Percentiles rank a stretch among this genome's conserved stretches.
phyloP scores from a whole-genome alignment of 805 yeast genomes.

The Ogataea nonfermentans region DNA sequence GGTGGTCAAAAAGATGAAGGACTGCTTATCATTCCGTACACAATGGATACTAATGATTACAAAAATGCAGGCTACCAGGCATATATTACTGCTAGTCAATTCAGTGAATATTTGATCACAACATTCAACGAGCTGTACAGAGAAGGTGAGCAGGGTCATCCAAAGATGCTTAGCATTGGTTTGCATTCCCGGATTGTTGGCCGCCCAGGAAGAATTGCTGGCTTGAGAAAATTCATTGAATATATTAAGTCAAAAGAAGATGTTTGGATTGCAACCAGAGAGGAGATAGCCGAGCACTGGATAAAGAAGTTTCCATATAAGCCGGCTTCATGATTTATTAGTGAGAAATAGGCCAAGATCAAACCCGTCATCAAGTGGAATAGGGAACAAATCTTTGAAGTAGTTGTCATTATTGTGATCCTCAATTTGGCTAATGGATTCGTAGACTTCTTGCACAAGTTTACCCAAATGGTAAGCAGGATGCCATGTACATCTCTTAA shows the following conservation, averaged over 20 bases:
- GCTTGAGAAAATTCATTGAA: constrained; percentile 35
- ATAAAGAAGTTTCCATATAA: constrained; percentile 13
- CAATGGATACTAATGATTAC: constrained; percentile 29
- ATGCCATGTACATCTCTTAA: constrained; percentile 16
- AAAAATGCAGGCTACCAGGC: constrained; percentile 26
- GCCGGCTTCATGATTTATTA: not conserved
- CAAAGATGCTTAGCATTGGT: constrained; percentile 38
- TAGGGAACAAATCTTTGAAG: constrained; percentile 17
- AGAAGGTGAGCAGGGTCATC: constrained; percentile 28
- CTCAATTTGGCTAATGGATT: constrained; percentile 13
- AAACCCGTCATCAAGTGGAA: constrained; percentile 15
- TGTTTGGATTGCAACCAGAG: constrained; percentile 40
- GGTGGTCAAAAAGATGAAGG: constrained; percentile 24
- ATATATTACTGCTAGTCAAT: constrained; percentile 26
- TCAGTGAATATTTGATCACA: constrained; percentile 32
- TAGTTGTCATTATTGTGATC: constrained; percentile 13
- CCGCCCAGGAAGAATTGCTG: constrained; percentile 37
- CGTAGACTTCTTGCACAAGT: constrained; percentile 16
- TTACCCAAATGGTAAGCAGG: constrained; percentile 15
- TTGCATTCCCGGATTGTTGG: constrained; percentile 37
- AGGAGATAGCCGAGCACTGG: constrained; percentile 33
- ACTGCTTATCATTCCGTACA: constrained; percentile 28
- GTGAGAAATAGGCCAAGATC: constrained; percentile 11
- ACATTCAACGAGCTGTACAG: constrained; percentile 37
- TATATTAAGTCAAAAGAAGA: constrained; percentile 33